phyloP scores from a whole-genome alignment of 2,329 filamentous ascomycete species.

The Alternaria sp. region DNA sequence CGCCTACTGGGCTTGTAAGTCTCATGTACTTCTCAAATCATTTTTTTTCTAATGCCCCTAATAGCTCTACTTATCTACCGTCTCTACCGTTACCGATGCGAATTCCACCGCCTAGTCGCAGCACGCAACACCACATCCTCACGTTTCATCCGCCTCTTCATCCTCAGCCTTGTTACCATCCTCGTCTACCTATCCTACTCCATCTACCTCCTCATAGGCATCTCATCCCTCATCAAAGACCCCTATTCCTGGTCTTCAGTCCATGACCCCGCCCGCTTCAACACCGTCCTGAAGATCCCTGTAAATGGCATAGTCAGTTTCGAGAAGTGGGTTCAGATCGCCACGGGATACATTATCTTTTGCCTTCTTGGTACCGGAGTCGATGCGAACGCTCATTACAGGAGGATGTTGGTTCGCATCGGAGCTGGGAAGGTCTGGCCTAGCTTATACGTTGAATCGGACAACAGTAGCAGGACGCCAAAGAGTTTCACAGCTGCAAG shows the following conservation, averaged over 20 bases:
- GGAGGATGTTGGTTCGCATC: constrained; percentile 32
- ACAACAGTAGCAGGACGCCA: constrained; percentile 28
- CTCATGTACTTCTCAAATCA: neutral
- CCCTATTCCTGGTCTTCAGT: constrained; percentile 63
- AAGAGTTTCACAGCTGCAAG: constrained; percentile 26
- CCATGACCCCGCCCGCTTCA: constrained; percentile 61
- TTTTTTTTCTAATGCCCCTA: constrained; percentile 10
- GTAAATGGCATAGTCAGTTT: constrained; percentile 57
- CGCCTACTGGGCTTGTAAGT: constrained; percentile 66
- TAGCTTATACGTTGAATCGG: constrained; percentile 32
- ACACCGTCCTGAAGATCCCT: constrained; percentile 59
- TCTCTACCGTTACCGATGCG: constrained; percentile 66
- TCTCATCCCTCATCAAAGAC: constrained; percentile 40
- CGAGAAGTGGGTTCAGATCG: constrained; percentile 67
- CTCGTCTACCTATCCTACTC: constrained; percentile 61
- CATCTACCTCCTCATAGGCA: constrained; percentile 57
- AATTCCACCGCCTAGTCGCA: constrained; percentile 65
- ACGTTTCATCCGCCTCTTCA: constrained; percentile 68
- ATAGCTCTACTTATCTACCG: constrained; percentile 67
- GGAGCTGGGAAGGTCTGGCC: constrained; percentile 46
- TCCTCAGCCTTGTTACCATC: constrained; percentile 63
- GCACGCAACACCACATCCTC: constrained; percentile 64
- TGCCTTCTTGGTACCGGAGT: constrained; percentile 70
- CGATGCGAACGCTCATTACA: constrained; percentile 60
- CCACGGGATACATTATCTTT: constrained; percentile 64